Evolutionary conservation across 805 yeast species (phyloP).

Genomic region (Saccharomycopsis guyanensis): DNA sequence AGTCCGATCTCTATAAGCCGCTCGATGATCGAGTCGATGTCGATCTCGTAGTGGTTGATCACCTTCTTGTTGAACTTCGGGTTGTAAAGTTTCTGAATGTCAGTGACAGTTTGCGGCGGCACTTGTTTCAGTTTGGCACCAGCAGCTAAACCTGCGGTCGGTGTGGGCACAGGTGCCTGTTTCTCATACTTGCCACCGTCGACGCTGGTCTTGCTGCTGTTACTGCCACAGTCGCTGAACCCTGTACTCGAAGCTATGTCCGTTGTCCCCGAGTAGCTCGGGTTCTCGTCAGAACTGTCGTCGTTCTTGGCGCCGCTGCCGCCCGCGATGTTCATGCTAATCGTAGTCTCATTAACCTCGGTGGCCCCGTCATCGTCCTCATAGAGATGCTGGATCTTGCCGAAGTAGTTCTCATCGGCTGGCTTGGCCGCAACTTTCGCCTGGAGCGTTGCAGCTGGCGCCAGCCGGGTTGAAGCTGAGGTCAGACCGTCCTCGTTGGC

Average conservation of each 20-base stretch:
- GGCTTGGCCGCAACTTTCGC: neutral
- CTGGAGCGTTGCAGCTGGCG: too few species aligned
- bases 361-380: neutral
- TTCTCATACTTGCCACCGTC: neutral
- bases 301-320: neutral
- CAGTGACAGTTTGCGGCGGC: neutral
- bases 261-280: neutral
- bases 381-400: neutral
- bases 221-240: neutral
- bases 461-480: too few species aligned
- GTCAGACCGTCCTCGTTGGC: too few species aligned
- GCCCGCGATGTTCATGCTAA: too few species aligned
- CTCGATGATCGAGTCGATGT: constrained; percentile 21
- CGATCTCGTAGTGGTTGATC: constrained; percentile 19
- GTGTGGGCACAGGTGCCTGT: neutral
- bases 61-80: constrained; percentile 20
- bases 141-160: too few species aligned
- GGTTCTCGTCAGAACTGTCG: neutral
- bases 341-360: neutral
- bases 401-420: neutral
- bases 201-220: neutral
- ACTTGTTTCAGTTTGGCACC: too few species aligned
- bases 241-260: neutral
- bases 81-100: constrained; percentile 19
- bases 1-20: constrained; percentile 18